Conservation (phyloP, 257 asterid species). For the Solanum paucissectum region DNA sequence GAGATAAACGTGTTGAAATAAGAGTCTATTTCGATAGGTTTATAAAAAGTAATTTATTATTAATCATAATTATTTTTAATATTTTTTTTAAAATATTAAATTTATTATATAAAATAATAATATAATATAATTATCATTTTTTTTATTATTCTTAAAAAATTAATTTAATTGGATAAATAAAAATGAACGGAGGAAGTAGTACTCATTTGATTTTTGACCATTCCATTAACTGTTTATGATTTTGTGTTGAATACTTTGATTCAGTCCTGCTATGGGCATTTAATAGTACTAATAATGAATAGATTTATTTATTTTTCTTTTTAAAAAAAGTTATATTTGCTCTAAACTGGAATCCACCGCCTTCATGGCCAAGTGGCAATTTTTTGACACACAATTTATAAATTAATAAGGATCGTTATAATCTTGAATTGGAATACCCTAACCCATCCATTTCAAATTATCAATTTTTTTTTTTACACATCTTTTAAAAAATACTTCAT, state of each 20-base stretch:
- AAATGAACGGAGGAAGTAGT: background rate
- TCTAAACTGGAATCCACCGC: background rate
- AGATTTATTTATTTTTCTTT: background rate
- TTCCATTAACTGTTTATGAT: background rate
- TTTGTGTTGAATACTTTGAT: background rate
- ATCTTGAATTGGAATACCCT: background rate
- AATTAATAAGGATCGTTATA: background rate
- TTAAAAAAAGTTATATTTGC: background rate
- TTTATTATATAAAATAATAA: too few species aligned
- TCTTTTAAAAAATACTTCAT: background rate
- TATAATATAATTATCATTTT: too few species aligned
- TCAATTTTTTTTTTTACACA: background rate
- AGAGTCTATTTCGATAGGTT: background rate
- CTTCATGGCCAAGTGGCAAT: background rate
- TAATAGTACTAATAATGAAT: background rate
- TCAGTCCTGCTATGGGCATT: background rate
- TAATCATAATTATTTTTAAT: too few species aligned
- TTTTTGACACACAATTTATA: background rate
- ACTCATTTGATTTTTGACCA: background rate
- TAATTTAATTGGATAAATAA: too few species aligned
- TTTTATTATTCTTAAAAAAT: too few species aligned
- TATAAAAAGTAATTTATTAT: too few species aligned
- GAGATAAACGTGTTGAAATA: background rate
- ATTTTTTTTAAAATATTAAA: too few species aligned
- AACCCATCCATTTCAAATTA: background rate